Base-by-base conservation (phyloP, 257 asterid genomes). In the Salvia splendens region DNA sequence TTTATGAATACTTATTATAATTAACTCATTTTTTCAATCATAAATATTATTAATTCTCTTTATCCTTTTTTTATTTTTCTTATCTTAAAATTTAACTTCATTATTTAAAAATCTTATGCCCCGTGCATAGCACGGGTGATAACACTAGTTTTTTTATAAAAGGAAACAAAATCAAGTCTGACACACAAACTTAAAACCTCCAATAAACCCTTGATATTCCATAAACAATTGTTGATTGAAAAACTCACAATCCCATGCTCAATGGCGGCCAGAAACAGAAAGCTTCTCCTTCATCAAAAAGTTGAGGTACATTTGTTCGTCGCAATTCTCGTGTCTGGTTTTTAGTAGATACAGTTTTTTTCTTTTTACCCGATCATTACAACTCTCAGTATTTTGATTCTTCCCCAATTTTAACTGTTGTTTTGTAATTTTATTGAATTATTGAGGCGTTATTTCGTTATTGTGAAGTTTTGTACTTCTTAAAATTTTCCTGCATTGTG, bases 401-500 rank as follows among this genome's bases (percentile, higher is more conserved):
- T 20, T 9, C 47, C 61, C 11, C 11, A 1, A 24, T 24, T 17
- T 46, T 73, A 48, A 33, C 6, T 68, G 46, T 59, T 2, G 15
- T 57, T 49, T 16, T 38, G 8, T 17, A 17, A 41, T 33, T 33
- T 40, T 54, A 3, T 42, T 55, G 54, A 28, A 42, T 54, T 1
- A 8, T 54, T 17, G 45, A 4, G 55, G 54, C n/a, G 12, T 32
- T 33, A 4, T 11, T 14, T 67, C 40, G 41, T 50, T 46, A 10
- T 9, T 61, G 24, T 43, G 12, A 15, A 53, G 40, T 54, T 51
- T 14, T 42, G 0, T 3, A 12, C 24, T 10, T 33, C 32, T 54
- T 12, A 69, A 24, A 59, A 76, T 70, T 71, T 61, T 24, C 35
- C 57, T 24, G 80, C 83, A 71, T 74, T 77, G 20, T 55, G 20